Base-by-base conservation (phyloP, 768 basidiomycete genomes). In the Trametes cingulata region DNA sequence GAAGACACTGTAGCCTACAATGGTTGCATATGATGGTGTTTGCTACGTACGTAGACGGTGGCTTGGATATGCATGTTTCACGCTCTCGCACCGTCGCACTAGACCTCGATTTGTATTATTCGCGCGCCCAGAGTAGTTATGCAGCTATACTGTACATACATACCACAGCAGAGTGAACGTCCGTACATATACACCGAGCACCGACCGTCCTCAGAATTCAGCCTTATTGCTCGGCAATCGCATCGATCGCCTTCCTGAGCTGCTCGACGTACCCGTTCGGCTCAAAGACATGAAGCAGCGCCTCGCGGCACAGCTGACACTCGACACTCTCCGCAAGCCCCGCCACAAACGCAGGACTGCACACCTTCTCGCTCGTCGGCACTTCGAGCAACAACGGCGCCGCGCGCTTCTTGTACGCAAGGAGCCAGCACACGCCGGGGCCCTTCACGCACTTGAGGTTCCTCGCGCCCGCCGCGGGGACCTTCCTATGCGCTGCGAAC, bases 1-100 rank as follows among this genome's bases (percentile, higher is more conserved):
- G 83, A 76, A 66, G 61, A 77, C 75, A 42, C 71, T 85, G 24
- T 72, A 58, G 68, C 9, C 7, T 24, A 6, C 25, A n/a, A 20
- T 19, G 10, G n/a, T 22, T 12, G 35, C n/a, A 24, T 14, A 9
- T 36, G 33, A 6, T 19, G 43, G n/a, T n/a, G n/a, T n/a, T n/a
- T n/a, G n/a, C n/a, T n/a, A n/a, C n/a, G n/a, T n/a, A n/a, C n/a
- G n/a, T n/a, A n/a, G n/a, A n/a, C 39, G 39, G 25, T 25, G 33
- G 17, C 25, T 45, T 36, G 43, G 53, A 46, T 46, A 37, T 15
- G 37, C 13, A 25, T 52, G 50, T 36, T 9, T 50, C 39, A 25
- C 14, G 14, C 15, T 33, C 39, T 27, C n/a, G 40, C 52, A 25
- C 25, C 22, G 37, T 22, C 42, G n/a, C 42, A 19, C n/a, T 22